These are phyloP conservation scores for Plantago coronopus DNA, from an alignment of 305 asterid species.

Conservation along the genomic window DNA sequence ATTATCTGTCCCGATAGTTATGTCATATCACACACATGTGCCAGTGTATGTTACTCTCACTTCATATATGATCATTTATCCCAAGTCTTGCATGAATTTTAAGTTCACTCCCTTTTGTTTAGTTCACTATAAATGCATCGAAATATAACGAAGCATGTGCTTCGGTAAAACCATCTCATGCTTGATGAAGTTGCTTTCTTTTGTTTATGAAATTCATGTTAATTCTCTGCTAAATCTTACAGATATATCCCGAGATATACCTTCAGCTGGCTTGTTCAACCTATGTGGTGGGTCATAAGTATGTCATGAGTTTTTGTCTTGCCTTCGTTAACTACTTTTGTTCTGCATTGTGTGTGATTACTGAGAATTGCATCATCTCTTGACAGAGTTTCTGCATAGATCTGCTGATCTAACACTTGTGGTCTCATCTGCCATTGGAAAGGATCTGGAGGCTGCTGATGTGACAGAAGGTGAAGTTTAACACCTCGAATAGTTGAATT, in stretches of 20 bases:
- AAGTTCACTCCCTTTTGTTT: background rate
- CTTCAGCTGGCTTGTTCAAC: slow-evolving; percentile 93
- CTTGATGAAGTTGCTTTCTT: no score
- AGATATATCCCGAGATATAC: slow-evolving; percentile 98
- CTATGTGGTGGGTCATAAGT: slow-evolving; percentile 95
- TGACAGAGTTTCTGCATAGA: slow-evolving; percentile 86
- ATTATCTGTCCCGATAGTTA: slow-evolving; percentile 75
- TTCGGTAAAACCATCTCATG: no score
- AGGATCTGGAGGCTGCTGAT: slow-evolving; percentile 79
- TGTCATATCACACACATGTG: slow-evolving; percentile 98
- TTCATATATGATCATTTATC: no score
- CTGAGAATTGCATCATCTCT: slow-evolving; percentile 13
- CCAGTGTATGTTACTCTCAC: slow-evolving; percentile 69
- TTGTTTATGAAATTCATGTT: slow-evolving; percentile 18
- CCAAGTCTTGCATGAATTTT: slow-evolving; percentile 3
- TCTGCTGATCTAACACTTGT: slow-evolving; percentile 97
- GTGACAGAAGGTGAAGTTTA: slow-evolving; percentile 66
- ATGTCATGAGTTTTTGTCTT: slow-evolving; percentile 28
- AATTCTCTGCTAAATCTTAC: slow-evolving; percentile 30
- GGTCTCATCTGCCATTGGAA: slow-evolving; percentile 93
- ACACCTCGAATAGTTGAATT: slow-evolving; percentile 11
- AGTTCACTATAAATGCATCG: background rate
- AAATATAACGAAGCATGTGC: background rate
- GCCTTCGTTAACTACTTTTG: background rate
- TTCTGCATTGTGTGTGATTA: slow-evolving; percentile 5